A percentile compares a stretch with the other conserved stretches of the same genome.
These are phyloP conservation scores for Lachancea kluyveri DNA, from an alignment of 805 yeast species.

Conservation along the genomic window DNA sequence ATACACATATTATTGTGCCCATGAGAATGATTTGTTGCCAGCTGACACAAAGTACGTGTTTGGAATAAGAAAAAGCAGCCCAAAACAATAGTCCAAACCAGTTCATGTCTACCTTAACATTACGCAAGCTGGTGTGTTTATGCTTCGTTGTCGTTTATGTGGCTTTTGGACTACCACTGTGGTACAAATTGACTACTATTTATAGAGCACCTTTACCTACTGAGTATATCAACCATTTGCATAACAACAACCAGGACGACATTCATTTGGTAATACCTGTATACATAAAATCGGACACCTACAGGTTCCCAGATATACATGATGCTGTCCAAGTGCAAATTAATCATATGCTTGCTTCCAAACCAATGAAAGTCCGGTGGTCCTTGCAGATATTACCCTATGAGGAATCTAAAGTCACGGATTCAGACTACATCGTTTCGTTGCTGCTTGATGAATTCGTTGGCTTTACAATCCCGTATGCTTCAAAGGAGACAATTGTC, in stretches of 20 bases:
- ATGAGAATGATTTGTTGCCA: too few relatives aligned
- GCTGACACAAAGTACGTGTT: too few relatives aligned
- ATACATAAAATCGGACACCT: constrained; percentile 36
- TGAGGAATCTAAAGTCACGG: constrained; percentile 13
- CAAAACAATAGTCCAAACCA: too few relatives aligned
- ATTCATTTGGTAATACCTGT: constrained; percentile 39
- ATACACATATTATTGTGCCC: too few relatives aligned
- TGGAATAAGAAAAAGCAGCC: too few relatives aligned
- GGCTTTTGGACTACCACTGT: constrained; percentile 35
- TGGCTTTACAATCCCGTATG: constrained; percentile 39
- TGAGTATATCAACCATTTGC: constrained; percentile 31
- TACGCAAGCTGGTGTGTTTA: constrained; percentile 20
- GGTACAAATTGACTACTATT: constrained; percentile 37
- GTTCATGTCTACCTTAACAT: constrained; percentile 7
- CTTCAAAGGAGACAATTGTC: constrained; percentile 33
- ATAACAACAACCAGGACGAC: constrained; percentile 38
- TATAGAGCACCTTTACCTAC: constrained; percentile 37
- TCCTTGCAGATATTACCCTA: constrained; percentile 25
- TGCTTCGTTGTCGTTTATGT: constrained; percentile 26
- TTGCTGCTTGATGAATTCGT: constrained; percentile 37
- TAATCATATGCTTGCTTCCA: constrained; percentile 34
- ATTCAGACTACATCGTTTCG: constrained; percentile 22
- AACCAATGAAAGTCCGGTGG: constrained; percentile 31
- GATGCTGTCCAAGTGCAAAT: constrained; percentile 47
- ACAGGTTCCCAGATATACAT: constrained; percentile 61